Base-by-base conservation (phyloP, 306 rosid genomes). In the Begonia peltatifolia region DNA sequence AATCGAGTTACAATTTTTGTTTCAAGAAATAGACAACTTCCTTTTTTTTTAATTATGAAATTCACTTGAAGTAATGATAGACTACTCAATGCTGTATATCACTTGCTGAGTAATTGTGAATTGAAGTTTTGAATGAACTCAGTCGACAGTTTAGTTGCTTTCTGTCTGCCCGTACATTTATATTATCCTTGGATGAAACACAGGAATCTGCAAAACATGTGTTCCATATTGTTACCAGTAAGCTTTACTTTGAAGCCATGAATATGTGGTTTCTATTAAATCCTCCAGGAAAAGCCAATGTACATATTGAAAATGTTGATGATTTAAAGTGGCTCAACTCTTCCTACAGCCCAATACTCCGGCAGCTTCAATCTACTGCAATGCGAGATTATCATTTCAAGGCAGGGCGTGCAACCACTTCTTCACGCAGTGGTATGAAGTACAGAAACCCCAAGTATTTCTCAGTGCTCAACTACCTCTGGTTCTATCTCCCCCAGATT, bases 391-490 rank as follows among this genome's bases (percentile, higher is more conserved):
- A 76, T 70, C 83, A 92, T 75, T 86, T 92, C 63, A 92, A 92
- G 76, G 93, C 93, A 13, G 87, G 80, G 68, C 96, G 77, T 79
- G 71, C 95, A 17, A 77, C 73, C 63, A 70, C 79, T 20, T 72
- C 79, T 58, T 71, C 94, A 14, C 70, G 77, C 50, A 63, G 93
- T 35, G 88, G 95, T 69, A 69, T 92, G 74, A 92, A 92, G 77
- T 92, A 92, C 81, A 77, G 96, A 67, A 92, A 92, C 59, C 99
- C 96, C 0, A 86, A 92, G 79, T 92, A 92, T 73, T 92, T 92
- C 42, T 92, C 99, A 6, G 80, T 92, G 99, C 99, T 92, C 56
- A 86, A 86, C 70, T 95, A 92, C 70, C 69, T 92, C 71, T 83
- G 99, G 61, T 92, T 92, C 71, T 86, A 92, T 70, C 96, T 92